Conservation (phyloP, 1,284 basidiomycete genomes). For the Ceratobasidium sp. region DNA sequence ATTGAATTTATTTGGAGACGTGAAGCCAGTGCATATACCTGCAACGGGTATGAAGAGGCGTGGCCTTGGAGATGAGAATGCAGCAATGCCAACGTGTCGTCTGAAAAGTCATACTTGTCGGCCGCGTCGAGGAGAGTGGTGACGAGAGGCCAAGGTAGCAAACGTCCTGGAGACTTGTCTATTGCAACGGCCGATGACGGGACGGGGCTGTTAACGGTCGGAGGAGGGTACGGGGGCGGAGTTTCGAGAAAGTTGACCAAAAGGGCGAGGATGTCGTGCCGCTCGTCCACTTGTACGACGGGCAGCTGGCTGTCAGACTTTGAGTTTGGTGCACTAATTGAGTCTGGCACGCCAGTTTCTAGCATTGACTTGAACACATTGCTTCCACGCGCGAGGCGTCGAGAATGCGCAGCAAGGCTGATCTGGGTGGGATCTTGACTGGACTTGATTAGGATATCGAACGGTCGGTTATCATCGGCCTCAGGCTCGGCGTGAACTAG, state of each 20-base stretch:
- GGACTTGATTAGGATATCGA: constrained; percentile 22
- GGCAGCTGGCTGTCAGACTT: neutral
- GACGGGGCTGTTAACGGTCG: neutral
- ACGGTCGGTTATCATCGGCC: neutral
- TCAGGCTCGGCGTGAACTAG: neutral
- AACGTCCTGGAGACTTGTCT: neutral
- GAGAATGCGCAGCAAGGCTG: constrained; percentile 22
- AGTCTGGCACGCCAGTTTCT: constrained; percentile 8
- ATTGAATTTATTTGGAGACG: constrained; percentile 22
- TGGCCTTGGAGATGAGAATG: constrained; percentile 36
- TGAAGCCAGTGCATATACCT: constrained; percentile 35
- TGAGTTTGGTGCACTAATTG: neutral
- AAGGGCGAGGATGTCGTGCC: constrained; percentile 8
- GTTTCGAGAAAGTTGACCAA: constrained; percentile 34
- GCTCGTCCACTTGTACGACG: constrained; percentile 26
- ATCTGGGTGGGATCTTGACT: constrained; percentile 2
- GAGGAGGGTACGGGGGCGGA: constrained; percentile 25
- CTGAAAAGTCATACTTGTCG: constrained; percentile 37
- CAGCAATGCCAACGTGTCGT: constrained; percentile 11
- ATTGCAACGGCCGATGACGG: constrained; percentile 14
- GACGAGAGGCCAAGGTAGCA: constrained; percentile 22
- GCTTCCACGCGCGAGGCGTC: constrained; percentile 27
- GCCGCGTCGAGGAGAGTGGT: constrained; percentile 21
- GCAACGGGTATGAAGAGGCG: constrained; percentile 30
- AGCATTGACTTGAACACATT: constrained; percentile 35